These are phyloP conservation scores for Curvularia lunata DNA, from an alignment of 2,329 filamentous ascomycete genomes.

Conservation along the genomic window DNA sequence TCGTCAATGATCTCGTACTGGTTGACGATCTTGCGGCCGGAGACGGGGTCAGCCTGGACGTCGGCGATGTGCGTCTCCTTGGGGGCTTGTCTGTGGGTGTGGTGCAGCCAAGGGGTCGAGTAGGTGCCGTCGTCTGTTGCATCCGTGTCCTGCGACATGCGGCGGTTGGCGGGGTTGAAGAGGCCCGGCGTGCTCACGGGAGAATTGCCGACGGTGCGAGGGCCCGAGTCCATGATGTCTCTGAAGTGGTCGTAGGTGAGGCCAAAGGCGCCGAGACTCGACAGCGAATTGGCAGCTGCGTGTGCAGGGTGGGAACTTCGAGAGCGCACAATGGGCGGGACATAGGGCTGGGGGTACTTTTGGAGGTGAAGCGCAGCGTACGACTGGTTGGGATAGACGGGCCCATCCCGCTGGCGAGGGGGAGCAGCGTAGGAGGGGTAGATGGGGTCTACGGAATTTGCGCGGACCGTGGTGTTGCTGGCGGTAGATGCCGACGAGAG, in stretches of 20 bases:
- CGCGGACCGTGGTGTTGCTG: constrained; percentile 52
- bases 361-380: constrained; percentile 58
- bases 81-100: constrained; percentile 56
- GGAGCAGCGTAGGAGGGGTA: constrained; percentile 24
- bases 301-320: constrained; percentile 53
- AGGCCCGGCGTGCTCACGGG: constrained; percentile 57
- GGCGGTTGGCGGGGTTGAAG: constrained; percentile 50
- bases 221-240: constrained; percentile 47
- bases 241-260: constrained; percentile 43
- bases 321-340: constrained; percentile 50
- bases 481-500: constrained; percentile 51
- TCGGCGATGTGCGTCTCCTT: constrained; percentile 82
- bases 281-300: constrained; percentile 47
- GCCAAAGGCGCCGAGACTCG: constrained; percentile 51
- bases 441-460: constrained; percentile 37
- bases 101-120: constrained; percentile 58
- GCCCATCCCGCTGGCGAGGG: constrained; percentile 39
- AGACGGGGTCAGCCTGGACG: constrained; percentile 85
- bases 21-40: constrained; percentile 95
- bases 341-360: constrained; percentile 49
- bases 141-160: constrained; percentile 35
- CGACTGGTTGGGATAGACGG: constrained; percentile 57
- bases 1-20: constrained; percentile 97
- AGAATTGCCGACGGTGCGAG: constrained; percentile 55
- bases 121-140: constrained; percentile 51